phyloP scores from a whole-genome alignment of 306 rosid species.

The Sicyos baderoa region DNA sequence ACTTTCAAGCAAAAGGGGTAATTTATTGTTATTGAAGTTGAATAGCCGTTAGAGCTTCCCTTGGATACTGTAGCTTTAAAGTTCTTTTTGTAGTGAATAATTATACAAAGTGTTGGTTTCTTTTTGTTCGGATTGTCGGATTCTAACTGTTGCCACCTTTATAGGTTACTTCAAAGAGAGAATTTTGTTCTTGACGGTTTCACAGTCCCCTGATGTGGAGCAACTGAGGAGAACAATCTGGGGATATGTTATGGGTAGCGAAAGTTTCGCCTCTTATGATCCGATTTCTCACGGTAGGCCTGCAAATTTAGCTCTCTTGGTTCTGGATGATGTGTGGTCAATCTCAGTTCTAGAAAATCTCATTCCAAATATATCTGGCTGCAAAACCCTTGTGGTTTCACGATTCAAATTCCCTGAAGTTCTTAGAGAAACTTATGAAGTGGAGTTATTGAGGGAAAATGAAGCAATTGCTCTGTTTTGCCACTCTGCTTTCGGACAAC shows the following conservation, averaged over 20 bases:
- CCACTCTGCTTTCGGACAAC: constrained; percentile 79
- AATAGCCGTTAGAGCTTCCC: background rate
- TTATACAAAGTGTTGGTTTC: background rate
- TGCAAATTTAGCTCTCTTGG: constrained; percentile 41
- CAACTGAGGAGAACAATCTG: constrained; percentile 52
- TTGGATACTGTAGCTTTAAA: background rate
- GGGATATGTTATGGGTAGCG: constrained; percentile 52
- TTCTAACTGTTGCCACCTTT: constrained; percentile 1
- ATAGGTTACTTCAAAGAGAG: constrained; percentile 59
- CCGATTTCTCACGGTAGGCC: constrained; percentile 35
- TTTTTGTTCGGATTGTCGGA: constrained; percentile 5
- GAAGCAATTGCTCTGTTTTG: constrained; percentile 75
- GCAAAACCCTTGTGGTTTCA: constrained; percentile 66
- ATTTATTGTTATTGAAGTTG: background rate
- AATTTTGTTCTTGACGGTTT: constrained; percentile 70
- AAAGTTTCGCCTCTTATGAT: constrained; percentile 23
- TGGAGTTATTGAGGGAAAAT: constrained; percentile 56
- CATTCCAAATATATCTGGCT: constrained; percentile 47
- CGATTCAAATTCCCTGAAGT: constrained; percentile 45
- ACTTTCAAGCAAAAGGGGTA: background rate
- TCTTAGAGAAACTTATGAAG: constrained; percentile 39
- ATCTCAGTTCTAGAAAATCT: constrained; percentile 43
- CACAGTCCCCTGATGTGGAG: constrained; percentile 78
- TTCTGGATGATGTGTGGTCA: constrained; percentile 84
- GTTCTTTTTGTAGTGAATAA: background rate